Conservation (phyloP, 371 early-diverging fungal genomes). For the Mortierella sp. region DNA sequence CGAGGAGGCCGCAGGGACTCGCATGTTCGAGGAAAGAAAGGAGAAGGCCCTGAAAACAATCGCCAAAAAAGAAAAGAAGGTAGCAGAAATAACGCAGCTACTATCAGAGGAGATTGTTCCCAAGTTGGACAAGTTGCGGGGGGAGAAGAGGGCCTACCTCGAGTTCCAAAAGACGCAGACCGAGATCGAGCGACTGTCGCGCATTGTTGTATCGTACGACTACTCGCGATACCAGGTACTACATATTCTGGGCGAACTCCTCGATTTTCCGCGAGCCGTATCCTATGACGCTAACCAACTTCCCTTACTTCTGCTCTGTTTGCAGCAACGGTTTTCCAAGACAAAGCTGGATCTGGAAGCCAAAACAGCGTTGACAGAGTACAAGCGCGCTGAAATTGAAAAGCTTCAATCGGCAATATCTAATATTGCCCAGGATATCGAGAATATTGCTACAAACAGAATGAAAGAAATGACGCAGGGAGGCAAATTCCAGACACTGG, state of each 20-base stretch:
- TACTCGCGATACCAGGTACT: conserved; percentile 71
- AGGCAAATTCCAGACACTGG: conserved; percentile 72
- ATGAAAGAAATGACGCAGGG: conserved; percentile 69
- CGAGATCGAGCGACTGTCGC: conserved; percentile 86
- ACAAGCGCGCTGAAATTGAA: conserved; percentile 27
- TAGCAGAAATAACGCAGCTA: conserved; percentile 91
- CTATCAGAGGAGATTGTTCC: conserved; percentile 94
- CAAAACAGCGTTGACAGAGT: conserved; percentile 21
- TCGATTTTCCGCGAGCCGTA: no score
- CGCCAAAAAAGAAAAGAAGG: conserved; percentile 95
- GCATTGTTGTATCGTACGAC: conserved; percentile 87
- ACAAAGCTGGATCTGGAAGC: conserved; percentile 28
- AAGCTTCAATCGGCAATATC: conserved; percentile 33
- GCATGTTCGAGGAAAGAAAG: conserved; percentile 98
- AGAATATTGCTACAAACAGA: conserved; percentile 32
- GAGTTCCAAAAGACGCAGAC: conserved; percentile 93
- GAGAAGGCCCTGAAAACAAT: conserved; percentile 95
- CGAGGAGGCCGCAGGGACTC: conserved; percentile 99
- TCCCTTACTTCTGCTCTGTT: neutral
- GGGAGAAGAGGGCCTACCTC: conserved; percentile 89
- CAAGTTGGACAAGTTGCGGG: conserved; percentile 90
- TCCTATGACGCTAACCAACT: no score
- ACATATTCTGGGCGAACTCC: neutral
- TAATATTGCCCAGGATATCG: conserved; percentile 46
- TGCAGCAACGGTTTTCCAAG: conserved; percentile 39